Conservation (phyloP, 768 basidiomycete species). For the Trametes gibbosa region DNA sequence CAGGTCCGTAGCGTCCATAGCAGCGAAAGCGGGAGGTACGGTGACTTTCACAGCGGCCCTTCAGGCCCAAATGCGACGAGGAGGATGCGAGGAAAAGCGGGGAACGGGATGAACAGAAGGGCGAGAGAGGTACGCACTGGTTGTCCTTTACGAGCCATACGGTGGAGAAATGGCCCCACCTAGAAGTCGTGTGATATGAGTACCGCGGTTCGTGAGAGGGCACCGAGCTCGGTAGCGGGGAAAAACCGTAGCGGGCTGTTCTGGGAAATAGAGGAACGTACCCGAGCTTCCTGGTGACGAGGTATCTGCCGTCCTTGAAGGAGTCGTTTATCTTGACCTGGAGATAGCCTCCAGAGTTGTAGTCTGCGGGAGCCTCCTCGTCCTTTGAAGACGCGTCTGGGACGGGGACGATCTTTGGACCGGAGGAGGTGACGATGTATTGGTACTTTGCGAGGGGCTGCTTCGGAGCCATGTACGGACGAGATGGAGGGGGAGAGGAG, state of each 20-base stretch:
- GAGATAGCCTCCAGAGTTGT: slow-evolving; percentile 80
- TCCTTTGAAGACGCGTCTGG: slow-evolving; percentile 65
- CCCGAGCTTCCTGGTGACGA: slow-evolving; percentile 89
- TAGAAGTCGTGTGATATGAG: slow-evolving; percentile 32
- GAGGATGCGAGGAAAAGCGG: not conserved
- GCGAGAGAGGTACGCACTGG: slow-evolving; percentile 47
- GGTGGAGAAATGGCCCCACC: slow-evolving; percentile 95
- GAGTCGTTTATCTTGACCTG: slow-evolving; percentile 60
- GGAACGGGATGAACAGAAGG: not conserved
- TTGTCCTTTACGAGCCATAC: slow-evolving; percentile 87
- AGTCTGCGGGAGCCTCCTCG: slow-evolving; percentile 82
- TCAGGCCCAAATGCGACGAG: not conserved
- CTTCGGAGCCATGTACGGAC: slow-evolving; percentile 59
- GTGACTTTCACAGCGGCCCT: not conserved
- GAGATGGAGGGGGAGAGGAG: slow-evolving; percentile 10
- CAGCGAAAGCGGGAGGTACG: not conserved
- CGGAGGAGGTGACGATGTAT: slow-evolving; percentile 66
- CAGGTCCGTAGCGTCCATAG: not conserved
- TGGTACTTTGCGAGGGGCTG: slow-evolving; percentile 69
- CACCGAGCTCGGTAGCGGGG: slow-evolving; percentile 8
- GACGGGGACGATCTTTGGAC: slow-evolving; percentile 70
- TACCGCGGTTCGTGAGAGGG: not conserved
- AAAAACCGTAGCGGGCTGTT: slow-evolving; percentile 3
- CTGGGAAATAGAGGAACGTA: slow-evolving; percentile 32
- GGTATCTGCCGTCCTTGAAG: slow-evolving; percentile 84